Evolutionary conservation across 352 stramenopile genomes (phyloP).

Genomic region (Lagenidium giganteum): DNA sequence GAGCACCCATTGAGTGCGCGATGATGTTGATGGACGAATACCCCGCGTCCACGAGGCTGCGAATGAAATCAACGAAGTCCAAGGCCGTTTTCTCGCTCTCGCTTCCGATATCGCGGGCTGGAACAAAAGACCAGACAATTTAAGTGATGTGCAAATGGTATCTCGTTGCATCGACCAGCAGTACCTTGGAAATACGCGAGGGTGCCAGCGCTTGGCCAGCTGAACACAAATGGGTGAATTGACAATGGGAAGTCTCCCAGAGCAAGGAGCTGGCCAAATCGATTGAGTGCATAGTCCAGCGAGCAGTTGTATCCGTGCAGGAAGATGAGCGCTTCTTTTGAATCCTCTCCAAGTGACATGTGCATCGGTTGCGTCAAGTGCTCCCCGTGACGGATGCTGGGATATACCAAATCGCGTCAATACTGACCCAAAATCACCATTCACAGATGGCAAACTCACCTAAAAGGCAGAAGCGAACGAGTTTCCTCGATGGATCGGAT

Average conservation of each 20-base stretch:
- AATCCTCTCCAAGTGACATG: no score
- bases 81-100: slow-evolving; percentile 23
- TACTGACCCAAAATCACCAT: no score
- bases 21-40: slow-evolving; percentile 33
- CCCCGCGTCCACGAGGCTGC: slow-evolving; percentile 24
- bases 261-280: slow-evolving; percentile 50
- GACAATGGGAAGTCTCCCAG: slow-evolving; percentile 57
- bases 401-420: no score
- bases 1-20: slow-evolving; percentile 32
- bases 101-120: slow-evolving; percentile 9
- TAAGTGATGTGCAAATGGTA: no score
- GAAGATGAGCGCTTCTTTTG: slow-evolving; percentile 59
- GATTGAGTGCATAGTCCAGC: slow-evolving; percentile 57
- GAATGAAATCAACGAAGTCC: slow-evolving; percentile 23
- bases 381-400: no score
- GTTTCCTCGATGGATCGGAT: no score
- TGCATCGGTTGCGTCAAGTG: no score
- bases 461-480: no score
- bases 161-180: no score
- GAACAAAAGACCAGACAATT: no score
- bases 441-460: no score
- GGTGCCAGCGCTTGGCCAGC: slow-evolving; percentile 55
- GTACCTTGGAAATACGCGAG: slow-evolving; percentile 65
- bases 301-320: slow-evolving; percentile 73
- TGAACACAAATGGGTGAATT: slow-evolving; percentile 74